Percentiles rank a stretch among this genome's conserved stretches.
These are phyloP conservation scores for Hyphopichia khmerensis DNA, from an alignment of 1,139 yeast genomes.

Conservation along the genomic window DNA sequence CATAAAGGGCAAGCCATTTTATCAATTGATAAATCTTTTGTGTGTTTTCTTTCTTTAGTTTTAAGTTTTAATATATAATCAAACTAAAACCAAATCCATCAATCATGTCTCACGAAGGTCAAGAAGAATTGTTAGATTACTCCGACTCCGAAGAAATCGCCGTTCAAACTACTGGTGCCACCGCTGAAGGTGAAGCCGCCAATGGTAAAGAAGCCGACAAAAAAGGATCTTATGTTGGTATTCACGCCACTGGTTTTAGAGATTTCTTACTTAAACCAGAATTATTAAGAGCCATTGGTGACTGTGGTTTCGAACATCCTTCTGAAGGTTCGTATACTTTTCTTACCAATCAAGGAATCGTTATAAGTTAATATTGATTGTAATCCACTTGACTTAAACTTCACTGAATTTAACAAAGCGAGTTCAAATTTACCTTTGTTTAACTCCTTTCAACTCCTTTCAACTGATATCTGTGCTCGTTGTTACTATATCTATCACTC, in stretches of 20 bases:
- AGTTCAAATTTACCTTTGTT: too few relatives aligned
- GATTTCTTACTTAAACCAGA: slow-evolving; percentile 96
- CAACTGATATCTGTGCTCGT: too few relatives aligned
- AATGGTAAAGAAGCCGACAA: slow-evolving; percentile 64
- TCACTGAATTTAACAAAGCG: too few relatives aligned
- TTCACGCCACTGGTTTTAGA: slow-evolving; percentile 97
- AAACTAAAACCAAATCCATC: background rate
- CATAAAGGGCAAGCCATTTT: background rate
- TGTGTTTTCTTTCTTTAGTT: background rate
- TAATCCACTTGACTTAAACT: too few relatives aligned
- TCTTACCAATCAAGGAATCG: slow-evolving; percentile 1
- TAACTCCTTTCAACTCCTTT: too few relatives aligned
- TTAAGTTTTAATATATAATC: too few relatives aligned
- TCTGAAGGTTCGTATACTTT: slow-evolving; percentile 80
- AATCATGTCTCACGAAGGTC: slow-evolving; percentile 85
- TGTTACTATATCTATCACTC: too few relatives aligned
- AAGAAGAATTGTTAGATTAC: slow-evolving; percentile 98
- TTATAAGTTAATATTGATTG: slow-evolving; percentile 1
- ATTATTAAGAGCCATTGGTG: slow-evolving; percentile 94
- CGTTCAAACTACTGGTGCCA: slow-evolving; percentile 61
- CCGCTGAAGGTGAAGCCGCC: slow-evolving; percentile 48
- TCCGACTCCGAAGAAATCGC: slow-evolving; percentile 96
- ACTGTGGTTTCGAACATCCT: slow-evolving; percentile 99
- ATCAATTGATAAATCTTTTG: background rate
- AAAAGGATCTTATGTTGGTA: slow-evolving; percentile 97